Conservation (phyloP, 1,284 basidiomycete species). For the Puccinia coronata region DNA sequence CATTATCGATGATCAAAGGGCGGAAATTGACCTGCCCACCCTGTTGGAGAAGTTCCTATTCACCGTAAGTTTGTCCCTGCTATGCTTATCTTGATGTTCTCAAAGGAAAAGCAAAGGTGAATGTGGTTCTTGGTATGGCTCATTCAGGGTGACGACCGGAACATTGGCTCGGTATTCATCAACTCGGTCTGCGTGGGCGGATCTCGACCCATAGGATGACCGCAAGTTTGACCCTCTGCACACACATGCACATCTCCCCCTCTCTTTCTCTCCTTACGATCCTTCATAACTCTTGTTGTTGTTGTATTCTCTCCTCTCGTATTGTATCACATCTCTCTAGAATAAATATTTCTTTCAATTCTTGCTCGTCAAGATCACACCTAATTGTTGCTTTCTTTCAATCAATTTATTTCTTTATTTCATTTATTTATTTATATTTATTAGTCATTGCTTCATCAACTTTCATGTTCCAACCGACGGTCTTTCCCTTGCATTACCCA, state of each 20-base stretch:
- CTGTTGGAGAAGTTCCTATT: slow-evolving; percentile 57
- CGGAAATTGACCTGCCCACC: slow-evolving; percentile 61
- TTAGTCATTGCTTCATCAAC: no score
- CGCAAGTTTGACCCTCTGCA: not conserved
- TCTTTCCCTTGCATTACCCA: no score
- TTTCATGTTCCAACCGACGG: no score
- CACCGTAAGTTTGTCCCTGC: slow-evolving; percentile 52
- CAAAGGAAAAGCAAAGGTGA: slow-evolving; percentile 59
- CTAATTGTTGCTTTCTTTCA: not conserved
- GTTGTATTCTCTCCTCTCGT: not conserved
- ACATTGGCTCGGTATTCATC: slow-evolving; percentile 81
- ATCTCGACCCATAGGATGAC: slow-evolving; percentile 51
- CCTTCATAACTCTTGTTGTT: not conserved
- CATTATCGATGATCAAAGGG: slow-evolving; percentile 57
- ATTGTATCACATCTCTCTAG: not conserved
- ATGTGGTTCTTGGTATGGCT: slow-evolving; percentile 27
- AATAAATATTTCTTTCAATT: not conserved
- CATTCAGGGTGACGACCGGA: slow-evolving; percentile 70
- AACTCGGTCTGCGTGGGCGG: slow-evolving; percentile 78
- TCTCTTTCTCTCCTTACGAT: not conserved
- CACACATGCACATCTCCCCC: not conserved
- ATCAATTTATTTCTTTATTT: not conserved
- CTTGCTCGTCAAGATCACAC: not conserved
- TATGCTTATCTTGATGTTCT: slow-evolving; percentile 58
- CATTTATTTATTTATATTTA: no score